Evolutionary conservation across 129 eudicot species (phyloP).

Genomic region (Scalesia atractyloides): DNA sequence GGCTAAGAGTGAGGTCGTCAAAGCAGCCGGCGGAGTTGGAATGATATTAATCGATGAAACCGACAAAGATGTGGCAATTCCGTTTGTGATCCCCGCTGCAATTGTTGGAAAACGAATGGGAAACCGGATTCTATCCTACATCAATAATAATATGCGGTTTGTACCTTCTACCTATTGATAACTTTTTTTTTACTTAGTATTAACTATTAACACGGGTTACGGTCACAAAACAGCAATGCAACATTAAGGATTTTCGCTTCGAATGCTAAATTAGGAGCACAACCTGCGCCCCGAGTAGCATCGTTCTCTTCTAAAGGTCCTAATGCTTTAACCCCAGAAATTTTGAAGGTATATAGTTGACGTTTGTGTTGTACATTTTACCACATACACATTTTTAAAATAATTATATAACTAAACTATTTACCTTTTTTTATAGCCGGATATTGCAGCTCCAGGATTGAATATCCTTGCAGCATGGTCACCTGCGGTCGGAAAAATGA

Average conservation of each 20-base stretch:
- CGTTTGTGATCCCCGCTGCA: constrained; percentile 72
- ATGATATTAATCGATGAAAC: constrained; percentile 77
- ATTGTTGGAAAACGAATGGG: constrained; percentile 59
- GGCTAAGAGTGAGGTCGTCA: constrained; percentile 65
- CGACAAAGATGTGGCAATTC: constrained; percentile 71
- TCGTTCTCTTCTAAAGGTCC: constrained; percentile 94
- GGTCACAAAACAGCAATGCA: constrained; percentile 43
- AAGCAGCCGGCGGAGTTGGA: constrained; percentile 84
- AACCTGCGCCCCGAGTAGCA: constrained; percentile 79
- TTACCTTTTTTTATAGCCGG: constrained; percentile 62
- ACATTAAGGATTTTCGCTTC: constrained; percentile 55
- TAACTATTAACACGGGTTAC: constrained; percentile 25
- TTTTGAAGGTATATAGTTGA: constrained; percentile 59
- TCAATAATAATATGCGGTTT: constrained; percentile 53
- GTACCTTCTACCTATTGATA: constrained; percentile 25
- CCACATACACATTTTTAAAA: background rate
- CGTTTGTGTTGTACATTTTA: background rate
- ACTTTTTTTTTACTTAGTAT: background rate
- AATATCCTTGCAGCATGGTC: constrained; percentile 94
- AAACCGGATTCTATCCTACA: constrained; percentile 59
- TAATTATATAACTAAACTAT: background rate
- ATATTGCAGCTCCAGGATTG: constrained; percentile 83
- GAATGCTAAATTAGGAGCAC: constrained; percentile 55
- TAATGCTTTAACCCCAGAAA: constrained; percentile 71
- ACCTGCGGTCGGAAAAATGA: constrained; percentile 59